Evolutionary conservation across 306 rosid genomes (phyloP), one percentile per base, ranked within the genome.

Genomic region (Pyrus communis): DNA sequence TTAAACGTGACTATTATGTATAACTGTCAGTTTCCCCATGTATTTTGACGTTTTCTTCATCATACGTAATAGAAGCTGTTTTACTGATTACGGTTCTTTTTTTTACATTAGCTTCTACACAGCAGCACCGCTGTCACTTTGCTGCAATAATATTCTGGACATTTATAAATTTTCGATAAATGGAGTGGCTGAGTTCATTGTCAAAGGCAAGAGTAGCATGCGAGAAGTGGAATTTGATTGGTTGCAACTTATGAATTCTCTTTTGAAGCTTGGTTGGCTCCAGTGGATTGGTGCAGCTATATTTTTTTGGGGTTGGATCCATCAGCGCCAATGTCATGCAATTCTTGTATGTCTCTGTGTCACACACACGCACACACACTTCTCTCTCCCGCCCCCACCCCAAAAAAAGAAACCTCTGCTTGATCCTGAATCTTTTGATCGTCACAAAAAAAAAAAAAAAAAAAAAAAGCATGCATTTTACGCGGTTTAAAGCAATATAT

Each of bases 291-390:
- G 92, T 82, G 92, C 90, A 4, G 85, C 90, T 81, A 62, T 90
- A 62, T 92, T 90, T 77, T 78, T 79, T 12, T 92, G 92, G 93
- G 98, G 98, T 25, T 94, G 96, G 96, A 77, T 89, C 78, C 98
- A 94, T 84, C 98, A 94, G 75, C 69, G 4, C 2, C 83, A 70
- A 19, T 92, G 97, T 78, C 98, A 94, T 77, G 82, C 80, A 74
- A 94, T 94, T 87, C 97, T 94, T 70, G 98, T 94, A 89, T 61
- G 92, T 69, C 57, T 54, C 78, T 5, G 28, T 55, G 67, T 15
- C 17, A 0, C 58, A 0, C 45, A 40, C 43, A 40, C 43, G 9
- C 67, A 61, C 30, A 3, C 69, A 19, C 69, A 33, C 43, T 69
- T 79, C 77, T 35, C 71, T 19, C 35, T 74, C 67, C 75, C 43